A percentile compares a stretch with the other conserved stretches of the same genome.
Conservation (phyloP, 176 grass and related monocot genomes). For the Cenchrus purpureus region DNA sequence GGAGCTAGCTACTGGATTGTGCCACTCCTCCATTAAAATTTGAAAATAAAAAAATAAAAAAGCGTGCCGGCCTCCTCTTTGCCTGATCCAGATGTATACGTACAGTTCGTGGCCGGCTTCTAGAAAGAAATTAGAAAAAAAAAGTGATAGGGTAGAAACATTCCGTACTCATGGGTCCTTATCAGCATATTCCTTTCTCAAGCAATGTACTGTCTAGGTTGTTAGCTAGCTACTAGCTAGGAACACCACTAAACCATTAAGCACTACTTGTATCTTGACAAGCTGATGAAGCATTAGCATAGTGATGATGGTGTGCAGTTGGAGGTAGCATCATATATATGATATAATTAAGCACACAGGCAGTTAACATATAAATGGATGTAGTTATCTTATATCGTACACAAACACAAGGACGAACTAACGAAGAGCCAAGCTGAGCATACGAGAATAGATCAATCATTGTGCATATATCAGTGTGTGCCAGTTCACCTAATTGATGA, state of each 20-base stretch:
- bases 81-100: background rate
- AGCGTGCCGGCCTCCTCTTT: background rate
- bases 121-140: background rate
- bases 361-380: background rate
- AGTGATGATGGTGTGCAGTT: background rate
- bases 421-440: background rate
- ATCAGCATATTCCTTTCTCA: slow-evolving; percentile 10
- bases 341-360: background rate
- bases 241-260: background rate
- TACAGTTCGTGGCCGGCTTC: background rate
- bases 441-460: background rate
- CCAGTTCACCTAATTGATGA: slow-evolving; percentile 30
- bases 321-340: background rate
- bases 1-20: background rate
- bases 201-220: background rate
- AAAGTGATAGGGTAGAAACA: background rate
- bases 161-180: background rate
- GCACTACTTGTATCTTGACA: background rate
- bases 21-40: background rate
- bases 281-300: background rate
- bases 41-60: background rate
- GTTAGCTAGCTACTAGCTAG: background rate
- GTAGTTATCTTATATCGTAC: background rate
- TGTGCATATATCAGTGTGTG: background rate
- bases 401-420: background rate